Conservation (phyloP, 108 stramenopile genomes). For the Skeletonema potamos region DNA sequence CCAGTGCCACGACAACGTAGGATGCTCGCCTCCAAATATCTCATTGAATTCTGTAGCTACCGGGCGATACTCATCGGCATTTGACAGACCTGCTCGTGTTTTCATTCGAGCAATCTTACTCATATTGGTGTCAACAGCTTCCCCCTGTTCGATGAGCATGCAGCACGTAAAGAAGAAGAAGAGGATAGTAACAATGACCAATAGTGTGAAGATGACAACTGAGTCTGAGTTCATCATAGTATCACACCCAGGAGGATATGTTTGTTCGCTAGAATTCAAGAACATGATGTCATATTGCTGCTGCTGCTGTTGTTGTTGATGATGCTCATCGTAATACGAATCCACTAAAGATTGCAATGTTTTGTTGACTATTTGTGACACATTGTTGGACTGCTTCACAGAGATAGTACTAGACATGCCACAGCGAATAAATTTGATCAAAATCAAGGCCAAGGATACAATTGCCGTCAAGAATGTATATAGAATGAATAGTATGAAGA, state of each 20-base stretch:
- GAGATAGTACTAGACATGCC: too few species aligned
- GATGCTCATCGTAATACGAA: not conserved
- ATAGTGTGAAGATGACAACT: slow-evolving; percentile 22
- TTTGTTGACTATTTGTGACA: slow-evolving; percentile 22
- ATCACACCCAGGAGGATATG: slow-evolving; percentile 30
- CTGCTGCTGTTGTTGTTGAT: not conserved
- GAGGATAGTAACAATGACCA: slow-evolving; percentile 56
- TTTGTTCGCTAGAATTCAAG: slow-evolving; percentile 9
- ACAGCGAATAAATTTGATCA: slow-evolving; percentile 55
- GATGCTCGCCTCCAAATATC: slow-evolving; percentile 88
- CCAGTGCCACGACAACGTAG: slow-evolving; percentile 75
- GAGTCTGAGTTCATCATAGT: not conserved
- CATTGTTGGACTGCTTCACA: not conserved
- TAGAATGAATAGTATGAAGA: slow-evolving; percentile 93
- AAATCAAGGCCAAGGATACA: slow-evolving; percentile 69
- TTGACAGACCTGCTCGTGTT: slow-evolving; percentile 63
- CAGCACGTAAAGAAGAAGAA: slow-evolving; percentile 95
- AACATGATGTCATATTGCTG: not conserved
- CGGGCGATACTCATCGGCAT: slow-evolving; percentile 61
- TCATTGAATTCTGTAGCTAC: slow-evolving; percentile 89
- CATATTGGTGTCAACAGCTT: slow-evolving; percentile 83
- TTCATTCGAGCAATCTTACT: slow-evolving; percentile 94
- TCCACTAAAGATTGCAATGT: not conserved
- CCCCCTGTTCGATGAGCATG: slow-evolving; percentile 94
- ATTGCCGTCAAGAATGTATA: slow-evolving; percentile 85